Base-by-base conservation (phyloP, 768 basidiomycete species). In the Xerocomellus intermedius region DNA sequence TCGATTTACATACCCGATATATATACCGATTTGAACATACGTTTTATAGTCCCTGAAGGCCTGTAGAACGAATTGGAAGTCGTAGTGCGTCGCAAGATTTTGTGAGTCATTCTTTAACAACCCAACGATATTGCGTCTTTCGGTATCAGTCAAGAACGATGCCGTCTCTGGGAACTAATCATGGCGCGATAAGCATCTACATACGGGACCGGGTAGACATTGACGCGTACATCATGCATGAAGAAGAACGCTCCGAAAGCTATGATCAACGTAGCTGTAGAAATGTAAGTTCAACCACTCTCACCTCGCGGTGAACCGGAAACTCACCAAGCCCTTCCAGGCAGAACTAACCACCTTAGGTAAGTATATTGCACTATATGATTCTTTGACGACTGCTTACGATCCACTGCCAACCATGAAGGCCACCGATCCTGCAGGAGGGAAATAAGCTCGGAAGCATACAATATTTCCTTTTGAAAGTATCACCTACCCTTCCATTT, bases 111-210 rank as follows among this genome's bases (percentile, higher is more conserved):
- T 73, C 56, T 74, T 76, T 50, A 82, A 63, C 17, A 50, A 37
- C n/a, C 2, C 41, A 13, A 76, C 54, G 7, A 82, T 67, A 45
- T 67, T 60, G 41, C 49, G 59, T 44, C 74, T 75, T 59, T 85
- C 83, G 2, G 59, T 52, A 9, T 74, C 71, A 12, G 74, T 78
- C 53, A 85, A 67, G 70, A 84, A 86, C 22, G 68, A 73, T 12
- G 83, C 83, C 2, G 83, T 85, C 58, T 79, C 78, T 24, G 83
- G 82, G 65, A 80, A 84, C 79, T 81, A 55, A 2, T 22, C 14
- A 44, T 17, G 2, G 24, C 17, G 26, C 7, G 7, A 37, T 62
- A 8, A 53, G 50, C 16, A 45, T 28, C 39, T 43, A 62, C 19
- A 59, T n/a, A n/a, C 30, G 17, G 3, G 37, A 24, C 16, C 0